These are phyloP conservation scores for Trichoderma sp. DNA, from an alignment of 2,329 filamentous ascomycete species.

Conservation along the genomic window DNA sequence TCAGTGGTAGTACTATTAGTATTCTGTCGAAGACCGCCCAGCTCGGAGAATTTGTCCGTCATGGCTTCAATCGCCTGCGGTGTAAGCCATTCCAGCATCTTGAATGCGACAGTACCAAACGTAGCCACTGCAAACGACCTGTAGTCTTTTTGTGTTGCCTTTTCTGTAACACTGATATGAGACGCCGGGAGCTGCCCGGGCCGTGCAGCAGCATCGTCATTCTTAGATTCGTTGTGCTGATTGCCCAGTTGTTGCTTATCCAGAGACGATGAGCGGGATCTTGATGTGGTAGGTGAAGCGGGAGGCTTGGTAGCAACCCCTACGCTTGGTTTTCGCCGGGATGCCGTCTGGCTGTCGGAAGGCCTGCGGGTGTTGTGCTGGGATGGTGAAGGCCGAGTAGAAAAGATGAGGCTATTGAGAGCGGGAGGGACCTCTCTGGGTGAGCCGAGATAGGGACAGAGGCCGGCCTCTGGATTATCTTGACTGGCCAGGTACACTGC, in stretches of 20 bases:
- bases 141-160: conserved; percentile 52
- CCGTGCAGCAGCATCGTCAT: not conserved
- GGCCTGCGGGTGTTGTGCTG: conserved; percentile 6
- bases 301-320: conserved; percentile 1
- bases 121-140: conserved; percentile 61
- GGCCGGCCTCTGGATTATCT: conserved; percentile 67
- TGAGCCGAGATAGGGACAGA: conserved; percentile 57
- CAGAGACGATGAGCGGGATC: not conserved
- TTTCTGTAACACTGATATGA: conserved; percentile 44
- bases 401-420: conserved; percentile 47
- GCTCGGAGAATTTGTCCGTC: conserved; percentile 35
- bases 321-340: conserved; percentile 6
- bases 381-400: conserved; percentile 26
- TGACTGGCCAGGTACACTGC: conserved; percentile 78
- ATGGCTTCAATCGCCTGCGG: conserved; percentile 54
- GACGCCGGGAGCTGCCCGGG: not conserved
- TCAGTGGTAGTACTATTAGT: too few species aligned
- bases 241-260: not conserved
- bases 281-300: not conserved
- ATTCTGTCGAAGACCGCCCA: conserved; percentile 11
- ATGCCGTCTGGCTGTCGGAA: not conserved
- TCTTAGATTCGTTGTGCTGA: not conserved
- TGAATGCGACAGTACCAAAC: conserved; percentile 64
- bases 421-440: conserved; percentile 45
- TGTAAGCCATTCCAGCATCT: conserved; percentile 69